Evolutionary conservation across 1,284 basidiomycete genomes (phyloP), one percentile per base, ranked within the genome.

Genomic region (Cutaneotrichosporon dermatis): DNA sequence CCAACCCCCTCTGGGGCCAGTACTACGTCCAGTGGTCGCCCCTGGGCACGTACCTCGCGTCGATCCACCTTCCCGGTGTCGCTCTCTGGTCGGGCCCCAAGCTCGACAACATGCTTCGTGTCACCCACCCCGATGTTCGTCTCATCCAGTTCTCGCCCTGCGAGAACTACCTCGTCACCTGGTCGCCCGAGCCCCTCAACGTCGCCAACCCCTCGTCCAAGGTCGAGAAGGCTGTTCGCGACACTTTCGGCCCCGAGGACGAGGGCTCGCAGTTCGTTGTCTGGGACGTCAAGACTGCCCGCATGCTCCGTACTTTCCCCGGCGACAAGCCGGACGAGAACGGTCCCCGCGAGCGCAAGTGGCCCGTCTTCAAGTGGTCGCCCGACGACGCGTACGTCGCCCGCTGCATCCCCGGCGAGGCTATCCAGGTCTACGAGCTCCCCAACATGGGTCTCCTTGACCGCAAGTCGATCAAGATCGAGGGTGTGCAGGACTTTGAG

Each of bases 21-120:
- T 88, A 96, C 48, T 99, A 98, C 80, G 88, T 94, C 45, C 89
- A 91, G 53, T 99, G 96, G 96, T 98, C 96, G 41, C 94, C 95
- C 39, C 83, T 89, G 61, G 96, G 96, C 57, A 98, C 95, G 25
- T 92, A 88, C 76, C 83, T 99, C 62, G 88, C 93, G 51, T 96
- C 96, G 8, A 85, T 98, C 59, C 96, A 98, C 77, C 85, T 91
- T 49, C 94, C 93, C 77, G 96, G 96, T 79, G 90, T 98, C 62
- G 89, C 92, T 49, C 83, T 99, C 48, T 99, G 94, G 92, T 95
- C 92, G 58, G 96, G 96, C 34, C 71, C 75, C 56, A 73, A 74
- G 54, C 73, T 78, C 56, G 73, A 76, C 58, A 73, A 76, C 64
- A 68, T 74, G 34, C 66, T 76, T 46, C 89, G 92, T 61, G 97